These are phyloP conservation scores for Haplosporangium gracile DNA, from an alignment of 192 early-diverging fungal genomes.

Conservation along the genomic window DNA sequence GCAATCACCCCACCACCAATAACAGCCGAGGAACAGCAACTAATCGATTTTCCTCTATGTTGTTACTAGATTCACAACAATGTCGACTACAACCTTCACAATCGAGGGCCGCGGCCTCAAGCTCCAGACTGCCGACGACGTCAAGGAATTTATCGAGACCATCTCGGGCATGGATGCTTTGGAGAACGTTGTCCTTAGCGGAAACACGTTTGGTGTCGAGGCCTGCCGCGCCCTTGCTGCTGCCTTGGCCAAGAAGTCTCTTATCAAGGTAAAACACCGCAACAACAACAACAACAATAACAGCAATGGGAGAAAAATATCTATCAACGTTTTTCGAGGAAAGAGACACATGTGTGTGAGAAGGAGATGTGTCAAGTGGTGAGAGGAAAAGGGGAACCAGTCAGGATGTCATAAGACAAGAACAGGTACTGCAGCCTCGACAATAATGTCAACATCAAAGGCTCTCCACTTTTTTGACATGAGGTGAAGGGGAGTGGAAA, in stretches of 20 bases:
- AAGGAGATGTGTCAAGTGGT: too few species aligned
- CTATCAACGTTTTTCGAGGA: background rate
- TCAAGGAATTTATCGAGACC: conserved; percentile 79
- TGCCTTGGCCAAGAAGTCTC: conserved; percentile 74
- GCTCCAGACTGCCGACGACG: conserved; percentile 87
- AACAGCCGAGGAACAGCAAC: background rate
- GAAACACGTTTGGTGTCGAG: conserved; percentile 95
- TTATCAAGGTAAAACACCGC: conserved; percentile 73
- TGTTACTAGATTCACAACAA: conserved; percentile 9
- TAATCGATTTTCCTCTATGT: background rate
- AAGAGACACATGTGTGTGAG: background rate
- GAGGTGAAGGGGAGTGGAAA: background rate
- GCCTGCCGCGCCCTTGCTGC: conserved; percentile 84
- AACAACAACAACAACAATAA: conserved; percentile 5
- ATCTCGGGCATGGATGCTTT: conserved; percentile 74
- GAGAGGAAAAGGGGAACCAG: too few species aligned
- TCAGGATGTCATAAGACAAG: too few species aligned
- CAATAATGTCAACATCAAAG: background rate
- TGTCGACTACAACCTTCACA: conserved; percentile 75
- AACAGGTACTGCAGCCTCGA: too few species aligned
- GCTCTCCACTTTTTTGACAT: background rate
- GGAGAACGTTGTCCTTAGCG: conserved; percentile 81
- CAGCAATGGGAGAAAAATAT: conserved; percentile 11
- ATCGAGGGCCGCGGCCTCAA: conserved; percentile 92
- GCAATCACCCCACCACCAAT: background rate